Evolutionary conservation across 2,329 filamentous ascomycete genomes (phyloP).

Genomic region (Colletotrichum noveboracense): DNA sequence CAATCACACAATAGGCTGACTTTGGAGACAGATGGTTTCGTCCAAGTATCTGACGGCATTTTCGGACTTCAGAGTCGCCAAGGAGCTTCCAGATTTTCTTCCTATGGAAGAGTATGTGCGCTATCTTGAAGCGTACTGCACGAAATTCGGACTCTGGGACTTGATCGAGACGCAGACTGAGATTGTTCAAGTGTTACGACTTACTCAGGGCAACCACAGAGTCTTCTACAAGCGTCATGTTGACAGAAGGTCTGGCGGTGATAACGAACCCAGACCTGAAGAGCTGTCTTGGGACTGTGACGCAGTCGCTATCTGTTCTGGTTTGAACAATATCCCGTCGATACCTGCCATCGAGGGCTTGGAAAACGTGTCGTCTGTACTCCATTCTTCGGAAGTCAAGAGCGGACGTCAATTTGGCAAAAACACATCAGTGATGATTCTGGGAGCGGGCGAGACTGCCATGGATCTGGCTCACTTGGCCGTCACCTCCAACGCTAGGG

Average conservation of each 20-base stretch:
- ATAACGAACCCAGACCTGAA: not conserved
- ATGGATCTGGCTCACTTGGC: slow-evolving; percentile 51
- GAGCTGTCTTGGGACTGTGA: slow-evolving; percentile 40
- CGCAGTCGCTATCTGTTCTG: slow-evolving; percentile 50
- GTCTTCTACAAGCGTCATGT: not conserved
- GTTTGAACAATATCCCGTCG: slow-evolving; percentile 45
- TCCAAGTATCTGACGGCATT: slow-evolving; percentile 56
- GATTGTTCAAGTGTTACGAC: slow-evolving; percentile 33
- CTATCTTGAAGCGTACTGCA: slow-evolving; percentile 48
- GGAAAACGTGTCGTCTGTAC: slow-evolving; percentile 35
- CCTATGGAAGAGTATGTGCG: slow-evolving; percentile 42
- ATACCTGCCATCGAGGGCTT: slow-evolving; percentile 44
- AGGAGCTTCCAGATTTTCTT: slow-evolving; percentile 49
- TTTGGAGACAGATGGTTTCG: slow-evolving; percentile 43
- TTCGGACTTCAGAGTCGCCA: slow-evolving; percentile 50
- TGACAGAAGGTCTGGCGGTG: not conserved
- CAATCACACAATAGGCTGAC: not conserved
- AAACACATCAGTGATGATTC: slow-evolving; percentile 43
- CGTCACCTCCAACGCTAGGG: slow-evolving; percentile 44
- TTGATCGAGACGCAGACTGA: slow-evolving; percentile 39
- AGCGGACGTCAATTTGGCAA: slow-evolving; percentile 43
- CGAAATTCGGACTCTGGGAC: slow-evolving; percentile 39
- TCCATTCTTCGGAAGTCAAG: slow-evolving; percentile 52
- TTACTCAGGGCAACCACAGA: not conserved
- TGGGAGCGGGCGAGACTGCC: slow-evolving; percentile 51